A percentile compares a stretch with the other conserved stretches of the same genome.
phyloP scores from a whole-genome alignment of 2,329 filamentous ascomycete genomes.

The Hymenotorrendiella dingleyae region DNA sequence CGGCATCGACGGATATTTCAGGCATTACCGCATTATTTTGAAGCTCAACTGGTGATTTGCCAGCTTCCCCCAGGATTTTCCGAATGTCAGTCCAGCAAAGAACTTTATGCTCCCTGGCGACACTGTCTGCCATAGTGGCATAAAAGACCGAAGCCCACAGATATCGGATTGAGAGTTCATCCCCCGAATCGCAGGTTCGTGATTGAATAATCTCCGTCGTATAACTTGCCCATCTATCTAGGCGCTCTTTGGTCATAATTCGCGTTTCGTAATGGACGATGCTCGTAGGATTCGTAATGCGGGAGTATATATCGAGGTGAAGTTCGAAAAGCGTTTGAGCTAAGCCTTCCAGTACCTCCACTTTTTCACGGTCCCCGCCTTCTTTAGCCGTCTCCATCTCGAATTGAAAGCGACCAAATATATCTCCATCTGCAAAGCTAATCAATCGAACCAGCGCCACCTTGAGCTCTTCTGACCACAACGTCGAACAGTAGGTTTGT shows the following conservation, averaged over 20 bases:
- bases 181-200: constrained; percentile 18
- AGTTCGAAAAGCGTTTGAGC: constrained; percentile 59
- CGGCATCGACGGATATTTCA: constrained; percentile 73
- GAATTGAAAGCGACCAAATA: constrained; percentile 42
- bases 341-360: constrained; percentile 41
- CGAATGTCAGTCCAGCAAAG: constrained; percentile 59
- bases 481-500: constrained; percentile 44
- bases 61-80: constrained; percentile 41
- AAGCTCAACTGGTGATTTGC: constrained; percentile 51
- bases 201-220: constrained; percentile 45
- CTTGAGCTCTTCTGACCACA: constrained; percentile 56
- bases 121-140: constrained; percentile 49
- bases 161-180: constrained; percentile 50
- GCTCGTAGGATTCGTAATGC: constrained; percentile 56
- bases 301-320: constrained; percentile 59
- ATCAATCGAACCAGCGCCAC: constrained; percentile 48
- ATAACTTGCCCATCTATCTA: constrained; percentile 54
- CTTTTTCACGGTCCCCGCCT: constrained; percentile 23
- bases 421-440: constrained; percentile 42
- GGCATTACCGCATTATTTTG: constrained; percentile 87
- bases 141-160: constrained; percentile 62
- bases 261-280: constrained; percentile 46
- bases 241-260: constrained; percentile 48
- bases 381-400: constrained; percentile 32
- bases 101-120: constrained; percentile 53